phyloP scores from a whole-genome alignment of 768 basidiomycete genomes.

The Termitomyces sp. region DNA sequence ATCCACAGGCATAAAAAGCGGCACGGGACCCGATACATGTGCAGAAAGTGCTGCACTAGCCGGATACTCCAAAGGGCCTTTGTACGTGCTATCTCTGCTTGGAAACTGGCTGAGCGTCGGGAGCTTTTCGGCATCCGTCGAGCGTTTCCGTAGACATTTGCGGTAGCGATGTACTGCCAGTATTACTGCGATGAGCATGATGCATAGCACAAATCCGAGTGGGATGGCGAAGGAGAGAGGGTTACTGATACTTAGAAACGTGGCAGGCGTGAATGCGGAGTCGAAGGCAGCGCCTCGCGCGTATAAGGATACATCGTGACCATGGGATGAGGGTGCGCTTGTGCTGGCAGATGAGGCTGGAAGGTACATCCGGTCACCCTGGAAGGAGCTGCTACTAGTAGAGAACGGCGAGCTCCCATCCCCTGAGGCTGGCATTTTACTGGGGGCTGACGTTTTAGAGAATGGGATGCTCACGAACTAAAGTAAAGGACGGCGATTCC shows the following conservation, averaged over 20 bases:
- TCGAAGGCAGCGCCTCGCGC: conserved; percentile 2
- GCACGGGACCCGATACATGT: conserved; percentile 12
- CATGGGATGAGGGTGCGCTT: neutral
- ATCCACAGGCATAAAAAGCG: conserved; percentile 17
- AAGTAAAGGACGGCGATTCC: conserved; percentile 20
- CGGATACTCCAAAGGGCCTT: conserved; percentile 15
- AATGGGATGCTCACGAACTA: conserved; percentile 17
- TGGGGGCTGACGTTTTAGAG: neutral
- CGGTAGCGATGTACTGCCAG: conserved; percentile 23
- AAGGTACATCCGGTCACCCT: neutral
- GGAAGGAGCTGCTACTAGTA: neutral
- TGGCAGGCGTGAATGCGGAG: conserved; percentile 9
- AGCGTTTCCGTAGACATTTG: conserved; percentile 16
- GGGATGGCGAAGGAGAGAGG: conserved; percentile 27
- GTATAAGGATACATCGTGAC: neutral
- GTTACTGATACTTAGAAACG: conserved; percentile 20
- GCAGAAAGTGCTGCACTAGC: conserved; percentile 12
- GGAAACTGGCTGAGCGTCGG: conserved; percentile 9
- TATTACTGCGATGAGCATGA: conserved; percentile 22
- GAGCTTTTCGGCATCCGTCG: conserved; percentile 14
- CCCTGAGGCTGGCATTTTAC: neutral
- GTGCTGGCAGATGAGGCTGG: neutral
- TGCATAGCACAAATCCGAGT: conserved; percentile 24
- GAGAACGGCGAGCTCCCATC: neutral
- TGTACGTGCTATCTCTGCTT: conserved; percentile 11